Evolutionary conservation across 208 protist genomes (phyloP), one percentile per base, ranked within the genome.

Genomic region (Trypanosoma lewisi): DNA sequence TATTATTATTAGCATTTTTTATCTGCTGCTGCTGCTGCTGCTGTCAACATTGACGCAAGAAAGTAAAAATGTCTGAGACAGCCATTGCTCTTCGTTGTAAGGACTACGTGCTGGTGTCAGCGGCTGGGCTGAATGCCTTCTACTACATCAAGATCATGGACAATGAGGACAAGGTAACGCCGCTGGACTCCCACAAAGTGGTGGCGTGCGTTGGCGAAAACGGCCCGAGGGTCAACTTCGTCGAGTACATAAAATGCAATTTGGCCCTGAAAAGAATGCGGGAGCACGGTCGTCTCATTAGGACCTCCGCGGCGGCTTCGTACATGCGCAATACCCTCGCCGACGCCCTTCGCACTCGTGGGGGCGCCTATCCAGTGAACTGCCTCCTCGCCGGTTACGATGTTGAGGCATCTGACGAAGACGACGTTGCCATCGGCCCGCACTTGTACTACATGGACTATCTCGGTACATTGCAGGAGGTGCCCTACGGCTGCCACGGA

Each of bases 391-490:
- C 83, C 23, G 93, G 95, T 33, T 94, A 95, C 73, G 95, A 98
- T 66, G 70, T 87, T 27, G 75, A 75, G 6, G 79, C 72, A 2
- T 93, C 84, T 14, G 73, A 78, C 30, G 77, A 93, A 23, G 87
- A 93, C 70, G 83, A 88, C 48, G 51, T 41, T 1, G 67, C 61
- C 41, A 65, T 39, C 11, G 90, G 83, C 9, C 72, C 90, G 12
- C 83, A 81, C 31, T 74, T 98, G 28, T 98, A 96, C 74, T 98
- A 94, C 74, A 75, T 98, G 66, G 97, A 98, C 73, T 98, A 98
- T 80, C 76, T 98, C 21, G 94, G 87, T 58, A 93, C 89, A 8
- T 33, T 98, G 77, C 82, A 95, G 62, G 75, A 89, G 30, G 87
- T 98, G 16, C 83, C 92, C 8, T 98, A 90, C 75, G 91, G 80